Evolutionary conservation across 2,329 filamentous ascomycete genomes (phyloP).

Genomic region (Xylaria sp.): DNA sequence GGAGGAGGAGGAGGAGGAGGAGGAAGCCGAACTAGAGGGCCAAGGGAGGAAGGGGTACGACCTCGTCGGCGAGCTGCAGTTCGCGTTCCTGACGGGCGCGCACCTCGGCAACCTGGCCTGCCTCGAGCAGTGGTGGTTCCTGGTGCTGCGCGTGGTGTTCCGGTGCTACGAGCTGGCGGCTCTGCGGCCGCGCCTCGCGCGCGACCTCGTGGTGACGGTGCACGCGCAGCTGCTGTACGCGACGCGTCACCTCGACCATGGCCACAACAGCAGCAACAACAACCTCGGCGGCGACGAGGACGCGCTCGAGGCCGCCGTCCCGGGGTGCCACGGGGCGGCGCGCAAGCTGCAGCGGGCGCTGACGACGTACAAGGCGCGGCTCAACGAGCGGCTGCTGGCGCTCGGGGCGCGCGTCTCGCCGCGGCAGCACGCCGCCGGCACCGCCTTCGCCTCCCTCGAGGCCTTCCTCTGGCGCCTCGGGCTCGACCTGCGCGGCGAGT

Average conservation of each 20-base stretch:
- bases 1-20: too few relatives aligned
- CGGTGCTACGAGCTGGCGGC: slow-evolving; percentile 51
- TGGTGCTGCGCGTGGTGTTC: slow-evolving; percentile 54
- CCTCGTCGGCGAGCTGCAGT: slow-evolving; percentile 62
- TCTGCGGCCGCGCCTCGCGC: slow-evolving; percentile 48
- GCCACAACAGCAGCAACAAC: too few relatives aligned
- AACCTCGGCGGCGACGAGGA: slow-evolving; percentile 51
- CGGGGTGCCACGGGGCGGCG: slow-evolving; percentile 37
- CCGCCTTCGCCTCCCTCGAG: slow-evolving; percentile 54
- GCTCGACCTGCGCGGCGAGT: slow-evolving; percentile 59
- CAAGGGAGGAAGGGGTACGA: too few relatives aligned
- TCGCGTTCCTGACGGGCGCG: slow-evolving; percentile 44
- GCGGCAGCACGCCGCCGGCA: slow-evolving; percentile 48
- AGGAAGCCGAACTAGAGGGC: too few relatives aligned
- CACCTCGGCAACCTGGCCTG: slow-evolving; percentile 61
- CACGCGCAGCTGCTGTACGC: slow-evolving; percentile 59
- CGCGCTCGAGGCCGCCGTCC: slow-evolving; percentile 45
- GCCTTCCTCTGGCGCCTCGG: slow-evolving; percentile 50
- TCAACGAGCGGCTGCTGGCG: slow-evolving; percentile 50
- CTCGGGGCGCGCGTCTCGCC: slow-evolving; percentile 39
- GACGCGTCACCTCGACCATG: too few relatives aligned
- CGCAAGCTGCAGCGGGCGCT: slow-evolving; percentile 49
- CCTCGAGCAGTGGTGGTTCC: slow-evolving; percentile 64
- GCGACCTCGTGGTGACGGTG: slow-evolving; percentile 52
- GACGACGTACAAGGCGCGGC: slow-evolving; percentile 56